Conservation (phyloP, 2,329 filamentous ascomycete species). For the Lachnellula willkommii region DNA sequence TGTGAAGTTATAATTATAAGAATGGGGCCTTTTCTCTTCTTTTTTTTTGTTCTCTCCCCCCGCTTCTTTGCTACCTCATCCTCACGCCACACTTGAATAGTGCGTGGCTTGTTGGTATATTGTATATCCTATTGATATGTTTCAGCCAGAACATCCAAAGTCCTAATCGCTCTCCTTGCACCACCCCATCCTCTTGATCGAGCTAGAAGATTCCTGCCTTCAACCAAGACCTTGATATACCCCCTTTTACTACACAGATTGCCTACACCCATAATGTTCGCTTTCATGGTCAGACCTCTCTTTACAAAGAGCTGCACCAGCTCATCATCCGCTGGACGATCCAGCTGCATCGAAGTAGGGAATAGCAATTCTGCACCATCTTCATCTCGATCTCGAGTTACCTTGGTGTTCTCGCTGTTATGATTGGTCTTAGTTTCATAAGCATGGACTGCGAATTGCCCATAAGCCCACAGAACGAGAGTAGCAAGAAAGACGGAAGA, state of each 20-base stretch:
- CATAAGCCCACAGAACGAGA: conserved; percentile 43
- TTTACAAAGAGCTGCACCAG: conserved; percentile 52
- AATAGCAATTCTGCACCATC: conserved; percentile 22
- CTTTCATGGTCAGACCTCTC: conserved; percentile 44
- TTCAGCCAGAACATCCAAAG: conserved; percentile 6
- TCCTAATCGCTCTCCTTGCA: conserved; percentile 6
- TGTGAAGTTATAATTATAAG: too few relatives aligned
- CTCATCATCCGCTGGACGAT: conserved; percentile 53
- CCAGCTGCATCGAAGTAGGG: conserved; percentile 45
- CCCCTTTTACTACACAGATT: conserved; percentile 39
- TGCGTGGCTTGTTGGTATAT: too few relatives aligned
- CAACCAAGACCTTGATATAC: conserved; percentile 34
- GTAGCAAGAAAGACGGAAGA: conserved; percentile 41
- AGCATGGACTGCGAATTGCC: conserved; percentile 15
- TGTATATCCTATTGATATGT: too few relatives aligned
- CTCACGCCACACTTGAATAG: too few relatives aligned
- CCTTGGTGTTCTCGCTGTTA: neutral
- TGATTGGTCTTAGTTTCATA: neutral
- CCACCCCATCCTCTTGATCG: conserved; percentile 21
- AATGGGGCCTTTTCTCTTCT: too few relatives aligned
- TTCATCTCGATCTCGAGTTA: conserved; percentile 4
- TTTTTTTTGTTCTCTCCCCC: too few relatives aligned
- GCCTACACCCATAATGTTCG: conserved; percentile 47
- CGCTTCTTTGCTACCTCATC: too few relatives aligned
- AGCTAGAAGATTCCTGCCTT: conserved; percentile 37